phyloP scores from a whole-genome alignment of 83 land plant species.

The Picea mariana region DNA sequence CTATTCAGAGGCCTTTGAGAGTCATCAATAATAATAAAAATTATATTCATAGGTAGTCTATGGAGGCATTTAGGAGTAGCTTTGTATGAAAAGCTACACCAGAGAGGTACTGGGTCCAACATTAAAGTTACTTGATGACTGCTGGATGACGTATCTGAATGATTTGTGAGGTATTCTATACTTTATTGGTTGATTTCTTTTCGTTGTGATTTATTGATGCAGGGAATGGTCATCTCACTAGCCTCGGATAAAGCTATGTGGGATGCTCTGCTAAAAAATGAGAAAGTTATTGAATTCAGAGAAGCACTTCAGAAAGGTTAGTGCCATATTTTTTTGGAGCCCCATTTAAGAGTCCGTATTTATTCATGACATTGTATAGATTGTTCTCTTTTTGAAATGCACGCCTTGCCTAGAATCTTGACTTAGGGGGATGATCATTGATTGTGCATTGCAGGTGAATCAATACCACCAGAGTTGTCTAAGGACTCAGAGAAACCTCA shows the following conservation, averaged over 20 bases:
- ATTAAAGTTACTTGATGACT: not conserved
- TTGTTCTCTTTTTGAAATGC: not conserved
- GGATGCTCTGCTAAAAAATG: constrained; percentile 70
- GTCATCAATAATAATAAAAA: not conserved
- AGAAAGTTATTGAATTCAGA: constrained; percentile 38
- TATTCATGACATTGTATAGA: constrained; percentile 3
- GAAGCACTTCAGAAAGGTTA: constrained; percentile 37
- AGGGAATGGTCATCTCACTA: constrained; percentile 59
- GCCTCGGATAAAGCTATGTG: constrained; percentile 64
- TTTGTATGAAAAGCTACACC: not conserved
- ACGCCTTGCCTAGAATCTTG: not conserved
- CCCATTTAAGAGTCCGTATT: not conserved
- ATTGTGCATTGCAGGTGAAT: not conserved
- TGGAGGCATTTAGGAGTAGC: not conserved
- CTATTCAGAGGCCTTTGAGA: not conserved
- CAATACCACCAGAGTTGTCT: not conserved
- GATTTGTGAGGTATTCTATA: not conserved
- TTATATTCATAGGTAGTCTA: not conserved
- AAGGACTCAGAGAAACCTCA: not conserved
- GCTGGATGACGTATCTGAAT: not conserved
- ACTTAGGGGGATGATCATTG: not conserved
- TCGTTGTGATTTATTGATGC: constrained; percentile 6
- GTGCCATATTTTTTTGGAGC: not conserved
- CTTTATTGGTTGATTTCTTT: not conserved
- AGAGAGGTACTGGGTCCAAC: not conserved